Evolutionary conservation across 805 yeast genomes (phyloP), one percentile per base, ranked within the genome.

Genomic region (Barnettozyma sp.): DNA sequence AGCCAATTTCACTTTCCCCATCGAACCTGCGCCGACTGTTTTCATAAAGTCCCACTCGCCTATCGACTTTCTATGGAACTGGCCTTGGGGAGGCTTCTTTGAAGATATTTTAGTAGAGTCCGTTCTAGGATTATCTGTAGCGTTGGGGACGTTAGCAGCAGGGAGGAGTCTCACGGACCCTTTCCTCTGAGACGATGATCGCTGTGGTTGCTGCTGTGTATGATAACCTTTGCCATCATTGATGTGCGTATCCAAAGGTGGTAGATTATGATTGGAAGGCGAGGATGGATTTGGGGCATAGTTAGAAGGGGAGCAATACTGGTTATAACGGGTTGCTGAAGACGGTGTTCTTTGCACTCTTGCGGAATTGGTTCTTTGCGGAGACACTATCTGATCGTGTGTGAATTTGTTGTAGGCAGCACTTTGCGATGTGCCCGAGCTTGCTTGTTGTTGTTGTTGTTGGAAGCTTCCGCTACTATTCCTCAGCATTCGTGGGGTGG

Each of bases 1-100:
- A 2, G 97, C 97, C 26, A 92, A 67, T 62, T 92, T 92, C 33
- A 92, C 99, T 58, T 90, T 94, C 40, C 99, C 99, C 98, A 92
- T 92, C 0, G 96, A 86, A 4, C 99, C 98, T 2, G 97, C 95
- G 28, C 99, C 99, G 30, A 92, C 83, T 3, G 96, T 87, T 59
- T 86, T 86, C 39, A 84, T 71, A 49, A 90, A 88, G 49, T 85
- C 94, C 98, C 98, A 90, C 46, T 92, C 96, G 11, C 97, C 98
- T 36, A 90, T 81, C 5, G 95, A 72, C 40, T 81, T 82, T 45
- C 97, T 75, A 56, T 87, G 90, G 48, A 83, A 82, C 47, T 59
- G 65, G 7, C 48, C 46, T 26, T 58, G 64, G 0, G 46, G 33
- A 24, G 37, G 44, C 34, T 44, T 43, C 39, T 38, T 50, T 33